Evolutionary conservation across 2,329 filamentous ascomycete species (phyloP).

Genomic region (Calonectria honghensis): DNA sequence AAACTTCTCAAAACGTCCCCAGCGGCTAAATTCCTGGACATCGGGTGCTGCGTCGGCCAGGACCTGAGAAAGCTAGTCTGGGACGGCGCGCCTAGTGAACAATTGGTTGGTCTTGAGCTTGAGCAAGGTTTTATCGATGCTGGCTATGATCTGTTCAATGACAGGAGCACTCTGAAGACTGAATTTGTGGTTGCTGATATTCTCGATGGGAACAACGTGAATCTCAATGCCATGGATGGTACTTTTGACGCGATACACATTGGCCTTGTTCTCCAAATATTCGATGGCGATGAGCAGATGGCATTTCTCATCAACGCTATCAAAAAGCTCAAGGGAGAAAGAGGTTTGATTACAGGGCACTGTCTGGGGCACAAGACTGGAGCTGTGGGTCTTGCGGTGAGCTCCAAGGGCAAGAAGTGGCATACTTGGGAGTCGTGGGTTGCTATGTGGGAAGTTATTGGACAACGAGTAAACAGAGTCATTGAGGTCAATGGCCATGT

Average conservation of each 20-base stretch:
- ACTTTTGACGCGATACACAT: background rate
- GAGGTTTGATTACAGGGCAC: background rate
- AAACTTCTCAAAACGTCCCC: too few relatives aligned
- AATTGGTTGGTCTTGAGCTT: background rate
- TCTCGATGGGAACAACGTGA: background rate
- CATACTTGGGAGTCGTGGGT: background rate
- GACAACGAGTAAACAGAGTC: background rate
- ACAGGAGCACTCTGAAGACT: background rate
- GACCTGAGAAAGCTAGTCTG: background rate
- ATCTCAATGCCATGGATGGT: background rate
- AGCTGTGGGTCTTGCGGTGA: background rate
- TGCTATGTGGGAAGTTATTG: background rate
- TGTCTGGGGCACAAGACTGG: background rate
- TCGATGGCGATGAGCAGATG: background rate
- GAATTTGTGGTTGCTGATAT: background rate
- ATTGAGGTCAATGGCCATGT: background rate
- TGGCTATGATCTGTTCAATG: background rate
- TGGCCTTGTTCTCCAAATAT: background rate
- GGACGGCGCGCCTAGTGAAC: background rate
- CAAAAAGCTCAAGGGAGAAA: background rate
- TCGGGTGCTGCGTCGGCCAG: slow-evolving; percentile 7
- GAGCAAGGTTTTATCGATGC: slow-evolving; percentile 3
- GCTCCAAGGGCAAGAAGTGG: background rate
- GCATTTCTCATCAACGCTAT: background rate
- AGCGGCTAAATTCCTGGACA: background rate